phyloP scores from a whole-genome alignment of 225 moss, liverwort and hornwort species.

The Anthoceros angustus region DNA sequence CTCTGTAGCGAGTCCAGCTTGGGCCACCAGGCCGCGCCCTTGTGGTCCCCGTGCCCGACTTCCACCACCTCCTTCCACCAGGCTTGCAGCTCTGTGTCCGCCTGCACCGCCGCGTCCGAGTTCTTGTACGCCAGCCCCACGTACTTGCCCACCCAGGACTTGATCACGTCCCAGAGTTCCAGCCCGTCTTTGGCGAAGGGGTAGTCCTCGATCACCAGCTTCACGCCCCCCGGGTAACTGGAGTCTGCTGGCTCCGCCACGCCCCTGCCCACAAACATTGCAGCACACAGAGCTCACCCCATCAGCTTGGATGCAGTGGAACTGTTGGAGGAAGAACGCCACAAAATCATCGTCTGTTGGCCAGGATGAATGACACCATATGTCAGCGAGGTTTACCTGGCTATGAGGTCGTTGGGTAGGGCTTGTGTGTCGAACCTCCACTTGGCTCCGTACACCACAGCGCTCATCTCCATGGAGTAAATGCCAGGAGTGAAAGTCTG shows the following conservation, averaged over 20 bases:
- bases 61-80: conserved; percentile 4
- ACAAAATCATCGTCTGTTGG: too few species aligned
- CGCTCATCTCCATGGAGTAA: conserved; percentile 7
- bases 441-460: conserved; percentile 5
- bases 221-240: background rate
- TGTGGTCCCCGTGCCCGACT: conserved; percentile 5
- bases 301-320: too few species aligned
- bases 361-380: too few species aligned
- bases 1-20: background rate
- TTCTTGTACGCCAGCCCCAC: background rate
- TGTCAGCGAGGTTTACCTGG: background rate
- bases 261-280: background rate
- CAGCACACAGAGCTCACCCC: too few species aligned
- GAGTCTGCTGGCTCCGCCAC: conserved; percentile 7
- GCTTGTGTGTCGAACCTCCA: conserved; percentile 10
- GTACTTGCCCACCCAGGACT: background rate
- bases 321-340: too few species aligned
- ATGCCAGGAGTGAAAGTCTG: conserved; percentile 6
- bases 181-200: conserved; percentile 8
- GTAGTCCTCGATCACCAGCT: conserved; percentile 7
- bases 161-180: conserved; percentile 8
- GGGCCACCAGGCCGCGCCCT: conserved; percentile 7
- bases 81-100: conserved; percentile 1
- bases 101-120: conserved; percentile 1
- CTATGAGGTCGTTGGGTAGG: conserved; percentile 7